A percentile compares a stretch with the other conserved stretches of the same genome.
Conservation (phyloP, 495 filamentous ascomycete genomes). For the Lasiosphaeriaceae sp. region DNA sequence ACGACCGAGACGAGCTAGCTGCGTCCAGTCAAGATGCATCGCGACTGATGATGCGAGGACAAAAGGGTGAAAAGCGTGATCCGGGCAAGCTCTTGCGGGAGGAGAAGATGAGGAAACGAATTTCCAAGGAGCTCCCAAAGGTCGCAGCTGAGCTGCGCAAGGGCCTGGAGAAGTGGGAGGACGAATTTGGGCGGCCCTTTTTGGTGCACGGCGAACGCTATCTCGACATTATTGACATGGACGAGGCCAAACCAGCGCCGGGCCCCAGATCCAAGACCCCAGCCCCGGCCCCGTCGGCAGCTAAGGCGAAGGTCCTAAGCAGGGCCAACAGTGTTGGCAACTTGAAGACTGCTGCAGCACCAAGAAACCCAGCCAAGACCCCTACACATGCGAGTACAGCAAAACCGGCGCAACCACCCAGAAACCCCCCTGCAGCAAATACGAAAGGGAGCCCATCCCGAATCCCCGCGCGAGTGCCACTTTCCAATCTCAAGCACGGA, state of each 20-base stretch:
- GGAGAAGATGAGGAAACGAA: constrained; percentile 97
- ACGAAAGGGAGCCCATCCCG: constrained; percentile 63
- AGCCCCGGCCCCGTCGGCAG: constrained; percentile 52
- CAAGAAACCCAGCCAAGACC: constrained; percentile 63
- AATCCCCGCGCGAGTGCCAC: constrained; percentile 75
- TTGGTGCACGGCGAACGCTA: constrained; percentile 89
- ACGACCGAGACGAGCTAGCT: constrained; percentile 83
- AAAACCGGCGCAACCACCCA: constrained; percentile 24
- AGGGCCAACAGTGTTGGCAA: constrained; percentile 38
- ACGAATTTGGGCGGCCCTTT: constrained; percentile 90
- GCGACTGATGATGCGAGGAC: constrained; percentile 79
- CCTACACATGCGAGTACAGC: constrained; percentile 42
- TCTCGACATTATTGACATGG: constrained; percentile 67
- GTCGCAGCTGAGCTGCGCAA: constrained; percentile 78
- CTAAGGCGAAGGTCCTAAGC: constrained; percentile 35
- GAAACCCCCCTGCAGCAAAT: constrained; percentile 18
- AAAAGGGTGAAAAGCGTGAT: constrained; percentile 87
- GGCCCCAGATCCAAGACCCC: constrained; percentile 76
- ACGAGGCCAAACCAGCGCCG: constrained; percentile 58
- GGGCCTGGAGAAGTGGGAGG: constrained; percentile 83
- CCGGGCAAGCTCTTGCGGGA: constrained; percentile 91
- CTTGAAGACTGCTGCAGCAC: constrained; percentile 36
- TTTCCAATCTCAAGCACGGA: constrained; percentile 75
- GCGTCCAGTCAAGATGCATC: constrained; percentile 90
- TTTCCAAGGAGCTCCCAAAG: constrained; percentile 92